Evolutionary conservation across 352 stramenopile genomes (phyloP).

Genomic region (Thraustochytrium sp.): DNA sequence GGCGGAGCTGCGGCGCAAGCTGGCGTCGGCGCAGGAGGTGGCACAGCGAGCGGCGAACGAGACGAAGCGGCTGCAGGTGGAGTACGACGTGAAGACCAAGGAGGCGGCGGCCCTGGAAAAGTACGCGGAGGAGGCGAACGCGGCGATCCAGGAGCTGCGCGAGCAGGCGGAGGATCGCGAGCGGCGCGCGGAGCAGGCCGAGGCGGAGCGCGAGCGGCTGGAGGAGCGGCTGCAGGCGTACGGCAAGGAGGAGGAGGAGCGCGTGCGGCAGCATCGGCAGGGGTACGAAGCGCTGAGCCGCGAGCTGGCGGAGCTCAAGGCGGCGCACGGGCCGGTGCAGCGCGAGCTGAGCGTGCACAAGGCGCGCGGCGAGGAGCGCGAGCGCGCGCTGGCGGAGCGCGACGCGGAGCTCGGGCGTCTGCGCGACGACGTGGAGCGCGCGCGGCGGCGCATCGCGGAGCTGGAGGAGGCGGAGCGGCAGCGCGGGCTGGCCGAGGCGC

Average conservation of each 20-base stretch:
- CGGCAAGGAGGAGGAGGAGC: constrained; percentile 12
- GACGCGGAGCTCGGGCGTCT: not conserved
- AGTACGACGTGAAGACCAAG: not conserved
- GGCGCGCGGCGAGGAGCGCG: constrained; percentile 6
- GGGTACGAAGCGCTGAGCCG: constrained; percentile 9
- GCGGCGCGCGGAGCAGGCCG: not conserved
- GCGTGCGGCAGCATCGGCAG: not conserved
- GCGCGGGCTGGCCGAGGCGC: not conserved
- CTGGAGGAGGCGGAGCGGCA: constrained; percentile 30
- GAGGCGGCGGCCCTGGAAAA: not conserved
- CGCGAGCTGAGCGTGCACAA: not conserved
- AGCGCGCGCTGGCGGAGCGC: constrained; percentile 3
- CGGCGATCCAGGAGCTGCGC: not conserved
- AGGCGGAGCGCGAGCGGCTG: not conserved
- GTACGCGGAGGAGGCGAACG: constrained; percentile 7
- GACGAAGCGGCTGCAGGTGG: not conserved
- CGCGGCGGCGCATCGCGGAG: not conserved
- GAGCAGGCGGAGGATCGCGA: not conserved
- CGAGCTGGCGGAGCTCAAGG: constrained; percentile 9
- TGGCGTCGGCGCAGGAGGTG: constrained; percentile 16
- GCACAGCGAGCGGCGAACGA: not conserved
- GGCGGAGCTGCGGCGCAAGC: constrained; percentile 4
- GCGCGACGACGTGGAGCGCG: not conserved
- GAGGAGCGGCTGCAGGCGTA: not conserved
- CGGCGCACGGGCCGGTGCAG: not conserved